Evolutionary conservation across 805 yeast genomes (phyloP), one percentile per base, ranked within the genome.

Genomic region (Lachancea lanzarotensis): DNA sequence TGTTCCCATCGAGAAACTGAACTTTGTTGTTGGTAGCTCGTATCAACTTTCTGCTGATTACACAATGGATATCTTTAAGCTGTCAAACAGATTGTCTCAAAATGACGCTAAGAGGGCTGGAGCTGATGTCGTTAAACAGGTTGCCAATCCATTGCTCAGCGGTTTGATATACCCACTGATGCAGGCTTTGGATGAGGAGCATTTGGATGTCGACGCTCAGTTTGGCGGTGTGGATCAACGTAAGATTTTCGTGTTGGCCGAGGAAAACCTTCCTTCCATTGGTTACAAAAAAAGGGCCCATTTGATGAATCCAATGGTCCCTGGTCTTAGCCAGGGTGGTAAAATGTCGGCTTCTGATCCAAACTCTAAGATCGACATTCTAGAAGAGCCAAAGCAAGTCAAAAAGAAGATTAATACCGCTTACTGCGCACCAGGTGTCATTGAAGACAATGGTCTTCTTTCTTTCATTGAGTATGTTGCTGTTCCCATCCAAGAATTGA

Each of bases 331-430:
- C 27, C 96, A 90, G 69, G 97, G 98, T 57, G 98, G 95, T 59
- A 93, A 93, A 66, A 93, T 93, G 99, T 87, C 96, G 57, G 96
- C 98, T 2, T 87, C 96, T 30, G 98, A 93, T 71, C 97, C 98
- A 57, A 93, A 89, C 74, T 90, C 98, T 46, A 93, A 93, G 70
- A 89, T 93, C 52, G 98, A 93, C 61, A 66, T 93, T 31, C 70
- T 90, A 49, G 99, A 93, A 66, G 91, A 84, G 39, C 95, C 96
- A 55, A 84, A 84, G 62, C 67, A 70, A 27, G 93, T 93, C 46
- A 84, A 81, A 69, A 91, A 91, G 81, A 93, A 93, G 76, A 80
- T 93, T 56, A 79, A 80, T 56, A 77, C 85, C 59, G 98, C 99
- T 1, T 91, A 76, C 73, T 93, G 97, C 71, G 90, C 95, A 19